phyloP scores from a whole-genome alignment of 106 monocot species.

The Hemerocallis citrina region DNA sequence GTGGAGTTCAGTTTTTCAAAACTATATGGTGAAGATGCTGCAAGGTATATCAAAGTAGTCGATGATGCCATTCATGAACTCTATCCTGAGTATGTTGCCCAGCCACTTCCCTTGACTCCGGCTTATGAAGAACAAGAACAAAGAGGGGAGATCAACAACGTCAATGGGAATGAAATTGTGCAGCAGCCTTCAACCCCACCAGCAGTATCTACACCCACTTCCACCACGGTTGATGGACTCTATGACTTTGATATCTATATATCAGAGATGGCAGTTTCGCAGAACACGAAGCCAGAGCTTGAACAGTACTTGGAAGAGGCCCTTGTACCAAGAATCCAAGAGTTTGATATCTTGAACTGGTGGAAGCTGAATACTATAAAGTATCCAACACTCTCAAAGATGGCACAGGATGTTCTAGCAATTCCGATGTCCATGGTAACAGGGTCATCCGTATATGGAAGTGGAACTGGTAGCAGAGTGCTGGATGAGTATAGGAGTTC shows the following conservation, averaged over 20 bases:
- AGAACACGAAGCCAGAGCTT: slow-evolving; percentile 65
- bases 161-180: slow-evolving; percentile 15
- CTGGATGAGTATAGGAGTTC: slow-evolving; percentile 85
- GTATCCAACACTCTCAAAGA: slow-evolving; percentile 82
- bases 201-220: not conserved
- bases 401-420: slow-evolving; percentile 75
- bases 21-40: slow-evolving; percentile 75
- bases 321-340: slow-evolving; percentile 64
- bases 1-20: slow-evolving; percentile 88
- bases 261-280: slow-evolving; percentile 48
- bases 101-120: slow-evolving; percentile 47
- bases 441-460: slow-evolving; percentile 46
- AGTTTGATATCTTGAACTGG: slow-evolving; percentile 89
- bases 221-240: slow-evolving; percentile 35
- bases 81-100: slow-evolving; percentile 57
- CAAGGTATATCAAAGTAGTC: slow-evolving; percentile 63
- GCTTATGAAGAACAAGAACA: slow-evolving; percentile 45
- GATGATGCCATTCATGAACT: slow-evolving; percentile 67
- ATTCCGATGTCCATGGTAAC: slow-evolving; percentile 77
- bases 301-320: slow-evolving; percentile 90
- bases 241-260: slow-evolving; percentile 87
- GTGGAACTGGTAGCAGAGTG: slow-evolving; percentile 54
- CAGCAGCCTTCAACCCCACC: not conserved
- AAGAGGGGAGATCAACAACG: slow-evolving; percentile 18
- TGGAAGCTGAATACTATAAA: slow-evolving; percentile 85